Conservation (phyloP, 2,329 filamentous ascomycete genomes). For the Gaeumannomyces tritici region DNA sequence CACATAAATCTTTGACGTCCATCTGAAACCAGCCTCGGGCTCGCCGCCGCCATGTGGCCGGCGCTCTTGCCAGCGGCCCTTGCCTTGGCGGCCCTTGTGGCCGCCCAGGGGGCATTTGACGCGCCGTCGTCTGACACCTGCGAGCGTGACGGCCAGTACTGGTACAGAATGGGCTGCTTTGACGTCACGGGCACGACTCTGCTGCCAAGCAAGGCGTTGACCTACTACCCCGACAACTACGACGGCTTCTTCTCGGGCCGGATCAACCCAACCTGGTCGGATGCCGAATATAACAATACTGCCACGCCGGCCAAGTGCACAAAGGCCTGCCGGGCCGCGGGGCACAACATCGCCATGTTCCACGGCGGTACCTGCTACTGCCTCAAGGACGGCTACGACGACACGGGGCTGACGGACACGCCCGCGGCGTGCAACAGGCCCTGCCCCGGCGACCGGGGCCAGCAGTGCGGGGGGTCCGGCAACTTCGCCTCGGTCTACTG, state of each 20-base stretch:
- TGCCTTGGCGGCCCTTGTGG: slow-evolving; percentile 9
- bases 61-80: neutral
- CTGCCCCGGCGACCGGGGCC: slow-evolving; percentile 15
- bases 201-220: slow-evolving; percentile 5
- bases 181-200: neutral
- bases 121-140: neutral
- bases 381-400: slow-evolving; percentile 10
- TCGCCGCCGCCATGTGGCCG: neutral
- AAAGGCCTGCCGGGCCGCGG: slow-evolving; percentile 14
- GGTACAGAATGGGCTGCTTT: slow-evolving; percentile 10
- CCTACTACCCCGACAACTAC: slow-evolving; percentile 9
- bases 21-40: neutral
- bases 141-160: neutral
- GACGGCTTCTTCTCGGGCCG: slow-evolving; percentile 7
- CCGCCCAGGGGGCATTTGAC: slow-evolving; percentile 7
- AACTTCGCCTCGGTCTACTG: slow-evolving; percentile 14
- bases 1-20: neutral
- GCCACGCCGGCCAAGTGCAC: slow-evolving; percentile 15
- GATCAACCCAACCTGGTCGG: slow-evolving; percentile 13
- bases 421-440: slow-evolving; percentile 2
- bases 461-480: slow-evolving; percentile 16
- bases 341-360: slow-evolving; percentile 16
- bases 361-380: slow-evolving; percentile 14
- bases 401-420: neutral
- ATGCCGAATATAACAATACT: slow-evolving; percentile 15